A percentile compares a stretch with the other conserved stretches of the same genome.
Evolutionary conservation across 305 asterid species (phyloP).

Genomic region (Fraxinus sp.): DNA sequence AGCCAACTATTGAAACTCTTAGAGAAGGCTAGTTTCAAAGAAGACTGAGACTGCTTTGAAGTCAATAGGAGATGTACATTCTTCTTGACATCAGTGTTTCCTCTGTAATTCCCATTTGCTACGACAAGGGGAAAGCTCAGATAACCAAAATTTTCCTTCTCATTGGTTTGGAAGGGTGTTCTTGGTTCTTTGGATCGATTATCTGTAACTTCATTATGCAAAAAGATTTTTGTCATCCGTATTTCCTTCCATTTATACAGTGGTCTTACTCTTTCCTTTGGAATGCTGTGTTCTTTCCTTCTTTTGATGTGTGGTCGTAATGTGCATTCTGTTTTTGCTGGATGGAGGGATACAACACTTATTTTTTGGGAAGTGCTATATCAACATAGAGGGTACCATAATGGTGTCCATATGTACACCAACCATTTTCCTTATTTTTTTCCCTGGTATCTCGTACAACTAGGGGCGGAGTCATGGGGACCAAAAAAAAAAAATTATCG

Average conservation of each 20-base stretch:
- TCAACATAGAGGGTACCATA: too few species aligned
- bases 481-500: too few species aligned
- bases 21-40: not conserved
- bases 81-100: not conserved
- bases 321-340: not conserved
- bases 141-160: not conserved
- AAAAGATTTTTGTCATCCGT: not conserved
- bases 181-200: not conserved
- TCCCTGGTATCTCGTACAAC: not conserved
- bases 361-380: too few species aligned
- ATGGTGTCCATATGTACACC: too few species aligned
- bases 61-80: not conserved
- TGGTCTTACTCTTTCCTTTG: not conserved
- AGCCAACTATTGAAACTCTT: not conserved
- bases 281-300: not conserved
- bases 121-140: not conserved
- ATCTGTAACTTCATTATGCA: not conserved
- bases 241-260: not conserved
- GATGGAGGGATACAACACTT: not conserved
- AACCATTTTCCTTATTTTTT: too few species aligned
- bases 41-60: not conserved
- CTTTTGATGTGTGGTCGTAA: not conserved
- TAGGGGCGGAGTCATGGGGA: too few species aligned
- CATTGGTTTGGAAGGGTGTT: not conserved
- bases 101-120: not conserved